Evolutionary conservation across 768 basidiomycete species (phyloP).

Genomic region (Macrolepiota fuliginosa): DNA sequence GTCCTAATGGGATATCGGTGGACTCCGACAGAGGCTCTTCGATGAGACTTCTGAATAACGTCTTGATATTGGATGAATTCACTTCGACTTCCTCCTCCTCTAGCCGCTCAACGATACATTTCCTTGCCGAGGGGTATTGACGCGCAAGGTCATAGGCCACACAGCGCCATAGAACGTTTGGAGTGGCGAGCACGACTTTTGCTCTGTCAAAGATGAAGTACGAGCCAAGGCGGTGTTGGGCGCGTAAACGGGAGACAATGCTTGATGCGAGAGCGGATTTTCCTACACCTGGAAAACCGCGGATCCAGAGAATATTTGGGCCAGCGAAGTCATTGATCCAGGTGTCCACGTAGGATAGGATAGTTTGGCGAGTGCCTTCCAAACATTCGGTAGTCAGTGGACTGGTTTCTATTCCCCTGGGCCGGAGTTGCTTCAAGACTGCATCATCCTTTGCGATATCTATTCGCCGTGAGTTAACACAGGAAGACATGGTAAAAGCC

Average conservation of each 20-base stretch:
- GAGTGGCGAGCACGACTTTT: conserved; percentile 10
- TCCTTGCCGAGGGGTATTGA: conserved; percentile 13
- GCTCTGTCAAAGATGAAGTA: conserved; percentile 17
- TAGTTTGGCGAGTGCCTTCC: conserved; percentile 14
- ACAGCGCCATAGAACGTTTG: conserved; percentile 17
- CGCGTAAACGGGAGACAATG: conserved; percentile 7
- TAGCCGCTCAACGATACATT: conserved; percentile 12
- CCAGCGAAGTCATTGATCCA: conserved; percentile 17
- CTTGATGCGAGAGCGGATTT: conserved; percentile 21
- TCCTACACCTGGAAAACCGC: conserved; percentile 22
- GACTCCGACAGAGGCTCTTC: conserved; percentile 17
- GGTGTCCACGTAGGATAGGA: conserved; percentile 10
- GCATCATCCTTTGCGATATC: conserved; percentile 16
- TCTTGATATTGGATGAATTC: conserved; percentile 13
- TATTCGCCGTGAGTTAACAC: background rate
- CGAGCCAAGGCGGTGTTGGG: conserved; percentile 11
- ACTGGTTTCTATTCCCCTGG: conserved; percentile 6
- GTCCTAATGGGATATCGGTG: conserved; percentile 2
- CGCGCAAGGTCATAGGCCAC: conserved; percentile 21
- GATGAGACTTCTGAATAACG: conserved; percentile 19
- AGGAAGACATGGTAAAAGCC: background rate
- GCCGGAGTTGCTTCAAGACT: conserved; percentile 14
- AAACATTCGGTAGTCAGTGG: conserved; percentile 11
- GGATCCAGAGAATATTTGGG: conserved; percentile 21
- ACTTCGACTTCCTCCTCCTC: conserved; percentile 17